Conservation (phyloP, 2,329 filamentous ascomycete species). For the Cadophora sp. region DNA sequence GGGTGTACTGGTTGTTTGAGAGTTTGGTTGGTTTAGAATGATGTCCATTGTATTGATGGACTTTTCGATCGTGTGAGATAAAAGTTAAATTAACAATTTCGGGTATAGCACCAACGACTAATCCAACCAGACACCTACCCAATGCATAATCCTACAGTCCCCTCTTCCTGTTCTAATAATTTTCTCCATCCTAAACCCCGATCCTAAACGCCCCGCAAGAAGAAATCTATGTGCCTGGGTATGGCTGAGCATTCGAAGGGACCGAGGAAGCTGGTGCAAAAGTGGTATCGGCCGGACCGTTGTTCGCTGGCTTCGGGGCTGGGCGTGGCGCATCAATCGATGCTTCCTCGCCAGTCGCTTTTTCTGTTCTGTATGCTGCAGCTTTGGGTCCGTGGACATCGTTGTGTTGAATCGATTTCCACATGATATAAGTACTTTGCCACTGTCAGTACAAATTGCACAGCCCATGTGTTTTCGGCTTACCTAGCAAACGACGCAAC, state of each 20-base stretch:
- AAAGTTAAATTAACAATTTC: conserved; percentile 19
- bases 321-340: conserved; percentile 23
- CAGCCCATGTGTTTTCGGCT: conserved; percentile 23
- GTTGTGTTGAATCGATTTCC: conserved; percentile 46
- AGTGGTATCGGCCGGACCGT: neutral
- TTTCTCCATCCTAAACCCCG: neutral
- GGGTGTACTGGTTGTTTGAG: no score
- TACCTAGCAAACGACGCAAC: conserved; percentile 55
- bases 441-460: neutral
- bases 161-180: neutral
- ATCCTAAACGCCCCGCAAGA: neutral
- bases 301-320: neutral
- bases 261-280: neutral
- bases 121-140: neutral
- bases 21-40: neutral
- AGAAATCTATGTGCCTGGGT: conserved; percentile 8
- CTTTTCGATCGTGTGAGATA: neutral
- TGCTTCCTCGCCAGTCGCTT: conserved; percentile 29
- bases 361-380: conserved; percentile 29
- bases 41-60: neutral
- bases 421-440: conserved; percentile 47
- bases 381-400: conserved; percentile 43
- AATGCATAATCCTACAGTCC: neutral
- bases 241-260: conserved; percentile 8
- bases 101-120: conserved; percentile 17